Percentiles rank a stretch among this genome's conserved stretches.
Evolutionary conservation across 2,329 filamentous ascomycete species (phyloP).

Genomic region (Colletotrichum sojae): DNA sequence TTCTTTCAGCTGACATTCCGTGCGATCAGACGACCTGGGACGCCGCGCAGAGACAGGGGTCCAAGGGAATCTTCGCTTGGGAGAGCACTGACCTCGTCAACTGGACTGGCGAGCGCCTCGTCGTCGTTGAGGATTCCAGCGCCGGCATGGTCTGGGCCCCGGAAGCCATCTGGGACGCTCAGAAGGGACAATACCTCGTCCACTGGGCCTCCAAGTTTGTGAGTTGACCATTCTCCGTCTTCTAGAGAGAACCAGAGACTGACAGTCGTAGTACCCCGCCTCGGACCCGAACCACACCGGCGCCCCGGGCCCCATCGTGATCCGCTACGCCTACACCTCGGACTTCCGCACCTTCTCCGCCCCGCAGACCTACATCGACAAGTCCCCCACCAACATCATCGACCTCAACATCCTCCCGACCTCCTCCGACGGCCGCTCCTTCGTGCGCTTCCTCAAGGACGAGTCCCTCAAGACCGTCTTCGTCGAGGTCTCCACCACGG

Average conservation of each 20-base stretch:
- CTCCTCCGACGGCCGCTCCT: constrained; percentile 55
- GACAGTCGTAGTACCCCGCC: constrained; percentile 56
- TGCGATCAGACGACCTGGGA: constrained; percentile 64
- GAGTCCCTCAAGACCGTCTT: constrained; percentile 67
- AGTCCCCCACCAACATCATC: constrained; percentile 62
- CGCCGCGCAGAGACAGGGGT: constrained; percentile 65
- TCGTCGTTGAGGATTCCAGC: constrained; percentile 64
- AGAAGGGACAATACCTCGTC: constrained; percentile 57
- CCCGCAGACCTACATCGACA: constrained; percentile 66
- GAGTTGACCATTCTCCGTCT: constrained; percentile 38
- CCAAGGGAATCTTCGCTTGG: constrained; percentile 68
- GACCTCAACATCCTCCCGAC: constrained; percentile 63
- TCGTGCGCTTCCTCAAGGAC: constrained; percentile 69
- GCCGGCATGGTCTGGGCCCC: constrained; percentile 74
- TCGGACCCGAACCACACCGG: constrained; percentile 65
- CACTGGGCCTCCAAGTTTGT: constrained; percentile 65
- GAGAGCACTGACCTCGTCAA: constrained; percentile 66
- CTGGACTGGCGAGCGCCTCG: constrained; percentile 63
- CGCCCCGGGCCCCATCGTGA: constrained; percentile 57
- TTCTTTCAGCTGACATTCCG: neutral
- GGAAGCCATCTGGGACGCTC: constrained; percentile 25
- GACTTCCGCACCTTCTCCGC: constrained; percentile 68
- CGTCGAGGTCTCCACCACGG: constrained; percentile 61
- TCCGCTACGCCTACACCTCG: constrained; percentile 68
- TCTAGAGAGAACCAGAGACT: neutral